Evolutionary conservation across 805 yeast genomes (phyloP), one percentile per base, ranked within the genome.

Genomic region (Isabelozyma pseudorhagii): DNA sequence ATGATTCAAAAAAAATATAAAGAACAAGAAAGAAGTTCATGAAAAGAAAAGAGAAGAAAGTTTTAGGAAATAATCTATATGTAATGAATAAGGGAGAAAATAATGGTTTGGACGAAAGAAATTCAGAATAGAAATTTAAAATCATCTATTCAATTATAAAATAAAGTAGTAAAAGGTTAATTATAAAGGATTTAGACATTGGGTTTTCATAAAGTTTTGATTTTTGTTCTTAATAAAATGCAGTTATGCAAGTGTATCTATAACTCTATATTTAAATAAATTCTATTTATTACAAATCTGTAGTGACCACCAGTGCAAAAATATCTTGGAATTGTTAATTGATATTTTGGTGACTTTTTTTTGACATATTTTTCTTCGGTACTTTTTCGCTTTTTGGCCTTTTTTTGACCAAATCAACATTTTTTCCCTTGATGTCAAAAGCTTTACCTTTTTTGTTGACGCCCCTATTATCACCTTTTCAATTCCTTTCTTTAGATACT

Each of bases 171-270:
- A 31, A 10, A 29, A 31, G 36, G 36, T 31, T 31, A 44, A 49
- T 43, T 50, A 53, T 55, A 47, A 46, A 47, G 70, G 74, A 66
- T 69, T 70, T 70, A 71, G 77, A 71, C 77, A 69, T 71, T 69
- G 72, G 70, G 72, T 61, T 56, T 42, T 47, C 59, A 57, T 58
- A 61, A 59, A 61, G 27, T 36, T 56, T 63, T 31, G 64, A 60
- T 55, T 57, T 59, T 61, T 53, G 53, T 56, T 55, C 55, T 54
- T 56, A 57, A 55, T 58, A 50, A 57, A 58, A 60, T 56, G 67
- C 66, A 54, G 54, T 40, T 45, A 45, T 52, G 56, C 60, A 63
- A 57, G 63, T 60, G 60, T 59, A 58, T 52, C 54, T 59, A 56
- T 46, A 49, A 40, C 47, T 50, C 34, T 40, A 46, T 43, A 21